Evolutionary conservation across 176 grass and related monocot species (phyloP).

Genomic region (Thalia dealbata): DNA sequence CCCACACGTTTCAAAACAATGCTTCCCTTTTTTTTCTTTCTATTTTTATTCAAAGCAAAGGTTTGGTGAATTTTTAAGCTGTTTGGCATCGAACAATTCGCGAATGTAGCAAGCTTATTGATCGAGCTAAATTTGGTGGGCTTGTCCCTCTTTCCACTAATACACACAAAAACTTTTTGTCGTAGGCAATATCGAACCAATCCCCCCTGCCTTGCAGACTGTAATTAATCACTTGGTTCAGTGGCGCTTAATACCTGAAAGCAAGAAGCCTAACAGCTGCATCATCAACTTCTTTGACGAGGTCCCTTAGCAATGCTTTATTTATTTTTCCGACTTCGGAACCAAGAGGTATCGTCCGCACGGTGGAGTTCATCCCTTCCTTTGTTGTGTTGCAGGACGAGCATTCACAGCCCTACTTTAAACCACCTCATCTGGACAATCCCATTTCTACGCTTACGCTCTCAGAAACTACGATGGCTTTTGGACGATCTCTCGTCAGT

Average conservation of each 20-base stretch:
- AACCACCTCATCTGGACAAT: conserved; percentile 94
- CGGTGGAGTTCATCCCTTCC: too few relatives aligned
- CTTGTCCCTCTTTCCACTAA: too few relatives aligned
- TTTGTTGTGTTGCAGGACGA: conserved; percentile 59
- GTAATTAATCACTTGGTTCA: conserved; percentile 92
- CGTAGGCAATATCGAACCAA: conserved; percentile 84
- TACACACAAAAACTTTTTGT: not conserved
- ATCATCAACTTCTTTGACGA: conserved; percentile 99
- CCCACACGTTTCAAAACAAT: not conserved
- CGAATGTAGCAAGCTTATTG: too few relatives aligned
- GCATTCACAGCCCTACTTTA: conserved; percentile 93
- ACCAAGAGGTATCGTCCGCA: too few relatives aligned
- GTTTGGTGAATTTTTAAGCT: not conserved
- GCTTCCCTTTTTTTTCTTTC: conserved; percentile 5
- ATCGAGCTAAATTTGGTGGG: too few relatives aligned
- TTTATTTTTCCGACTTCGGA: not conserved
- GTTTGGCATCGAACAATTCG: too few relatives aligned
- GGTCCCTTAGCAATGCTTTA: conserved; percentile 26
- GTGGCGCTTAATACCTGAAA: conserved; percentile 97
- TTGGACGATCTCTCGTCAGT: conserved; percentile 75
- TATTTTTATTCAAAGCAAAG: not conserved
- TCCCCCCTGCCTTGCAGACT: conserved; percentile 71
- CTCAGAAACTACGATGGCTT: conserved; percentile 76
- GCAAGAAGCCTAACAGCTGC: conserved; percentile 86
- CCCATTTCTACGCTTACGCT: conserved; percentile 88